Percentiles rank a stretch among this genome's conserved stretches.
Conservation (phyloP, 345 rosid species). For the Physaria fendleri region DNA sequence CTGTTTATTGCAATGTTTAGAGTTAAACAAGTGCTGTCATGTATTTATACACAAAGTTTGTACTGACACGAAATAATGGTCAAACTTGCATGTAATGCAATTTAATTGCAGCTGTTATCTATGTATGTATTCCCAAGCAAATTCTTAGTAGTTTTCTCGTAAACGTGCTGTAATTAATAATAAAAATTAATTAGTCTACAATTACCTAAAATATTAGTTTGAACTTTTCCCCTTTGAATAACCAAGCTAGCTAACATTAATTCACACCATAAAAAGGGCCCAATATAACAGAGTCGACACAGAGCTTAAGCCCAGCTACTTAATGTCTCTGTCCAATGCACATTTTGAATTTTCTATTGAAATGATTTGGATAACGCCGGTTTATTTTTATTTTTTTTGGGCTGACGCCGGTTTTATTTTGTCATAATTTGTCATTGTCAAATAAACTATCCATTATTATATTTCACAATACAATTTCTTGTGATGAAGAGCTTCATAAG, state of each 20-base stretch:
- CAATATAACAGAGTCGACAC: neutral
- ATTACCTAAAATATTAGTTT: neutral
- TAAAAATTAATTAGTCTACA: neutral
- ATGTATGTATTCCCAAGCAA: neutral
- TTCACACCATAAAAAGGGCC: neutral
- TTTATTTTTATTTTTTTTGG: too few relatives aligned
- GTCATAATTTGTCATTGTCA: too few relatives aligned
- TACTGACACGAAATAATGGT: constrained; percentile 1
- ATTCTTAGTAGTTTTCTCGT: neutral
- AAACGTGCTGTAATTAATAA: neutral
- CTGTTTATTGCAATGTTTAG: neutral
- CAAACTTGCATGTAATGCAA: constrained; percentile 3
- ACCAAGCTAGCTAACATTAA: neutral
- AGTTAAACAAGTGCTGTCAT: neutral
- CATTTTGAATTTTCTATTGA: too few relatives aligned
- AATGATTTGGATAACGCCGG: too few relatives aligned
- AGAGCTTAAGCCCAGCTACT: neutral
- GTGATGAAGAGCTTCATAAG: too few relatives aligned
- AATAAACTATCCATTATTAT: too few relatives aligned
- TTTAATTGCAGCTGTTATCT: neutral
- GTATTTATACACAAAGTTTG: neutral
- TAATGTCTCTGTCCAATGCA: neutral
- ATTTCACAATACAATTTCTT: too few relatives aligned
- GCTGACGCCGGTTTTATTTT: too few relatives aligned
- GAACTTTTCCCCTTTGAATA: neutral